Conservation (phyloP, 768 basidiomycete species). For the Tylopilus cervinicoccineus region DNA sequence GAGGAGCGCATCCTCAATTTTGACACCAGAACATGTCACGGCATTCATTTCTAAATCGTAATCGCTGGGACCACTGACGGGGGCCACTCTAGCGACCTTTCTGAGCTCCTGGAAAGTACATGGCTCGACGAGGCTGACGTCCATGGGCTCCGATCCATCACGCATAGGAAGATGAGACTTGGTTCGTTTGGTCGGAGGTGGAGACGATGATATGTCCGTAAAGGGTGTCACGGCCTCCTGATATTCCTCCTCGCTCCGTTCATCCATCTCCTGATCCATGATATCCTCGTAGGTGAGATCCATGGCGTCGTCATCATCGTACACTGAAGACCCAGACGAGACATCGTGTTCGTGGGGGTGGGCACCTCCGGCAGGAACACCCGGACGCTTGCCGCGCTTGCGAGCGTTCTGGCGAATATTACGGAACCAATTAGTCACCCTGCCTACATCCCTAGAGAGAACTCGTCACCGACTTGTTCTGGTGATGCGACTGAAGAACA, state of each 20-base stretch:
- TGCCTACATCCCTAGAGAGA: slow-evolving; percentile 62
- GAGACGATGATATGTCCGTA: slow-evolving; percentile 46
- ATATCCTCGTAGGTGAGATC: slow-evolving; percentile 43
- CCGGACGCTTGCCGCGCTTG: slow-evolving; percentile 58
- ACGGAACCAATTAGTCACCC: slow-evolving; percentile 87
- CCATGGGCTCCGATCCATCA: slow-evolving; percentile 30
- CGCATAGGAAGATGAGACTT: slow-evolving; percentile 30
- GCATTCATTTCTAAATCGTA: slow-evolving; percentile 27
- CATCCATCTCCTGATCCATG: slow-evolving; percentile 48
- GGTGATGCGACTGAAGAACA: neutral
- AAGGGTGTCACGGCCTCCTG: slow-evolving; percentile 74
- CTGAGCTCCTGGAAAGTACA: slow-evolving; percentile 46
- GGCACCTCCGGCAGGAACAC: slow-evolving; percentile 33
- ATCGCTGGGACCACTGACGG: slow-evolving; percentile 19
- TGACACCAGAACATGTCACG: slow-evolving; percentile 47
- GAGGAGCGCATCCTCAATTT: slow-evolving; percentile 70
- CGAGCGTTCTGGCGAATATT: slow-evolving; percentile 80
- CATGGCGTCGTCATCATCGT: slow-evolving; percentile 43
- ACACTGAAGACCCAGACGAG: slow-evolving; percentile 51
- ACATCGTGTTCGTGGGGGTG: slow-evolving; percentile 43
- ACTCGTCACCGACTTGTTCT: slow-evolving; percentile 11
- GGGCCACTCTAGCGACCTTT: slow-evolving; percentile 34
- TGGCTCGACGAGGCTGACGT: slow-evolving; percentile 36
- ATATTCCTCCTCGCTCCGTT: slow-evolving; percentile 63
- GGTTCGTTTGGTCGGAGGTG: slow-evolving; percentile 31